Conservation (phyloP, 106 monocot genomes). For the Acorus gramineus region DNA sequence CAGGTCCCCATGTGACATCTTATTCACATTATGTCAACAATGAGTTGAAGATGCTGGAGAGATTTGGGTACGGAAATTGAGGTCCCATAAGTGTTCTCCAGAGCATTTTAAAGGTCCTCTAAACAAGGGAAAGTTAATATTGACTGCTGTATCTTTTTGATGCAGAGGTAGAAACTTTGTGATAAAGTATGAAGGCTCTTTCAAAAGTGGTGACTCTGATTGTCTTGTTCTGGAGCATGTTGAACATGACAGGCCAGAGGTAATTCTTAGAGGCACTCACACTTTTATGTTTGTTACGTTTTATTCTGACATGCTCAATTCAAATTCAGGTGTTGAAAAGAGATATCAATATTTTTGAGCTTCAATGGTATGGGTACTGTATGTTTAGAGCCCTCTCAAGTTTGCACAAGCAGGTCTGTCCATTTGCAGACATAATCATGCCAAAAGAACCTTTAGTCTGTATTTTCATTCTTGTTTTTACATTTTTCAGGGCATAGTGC, state of each 20-base stretch:
- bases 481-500: constrained; percentile 58
- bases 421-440: too few species aligned
- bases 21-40: constrained; percentile 75
- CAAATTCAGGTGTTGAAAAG: constrained; percentile 53
- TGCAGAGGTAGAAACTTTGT: constrained; percentile 76
- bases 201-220: constrained; percentile 51
- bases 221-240: constrained; percentile 95
- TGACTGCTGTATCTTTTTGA: constrained; percentile 3
- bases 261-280: constrained; percentile 7
- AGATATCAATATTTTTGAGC: constrained; percentile 62
- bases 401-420: constrained; percentile 81
- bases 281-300: not conserved
- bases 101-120: not conserved
- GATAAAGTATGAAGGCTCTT: constrained; percentile 79
- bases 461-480: constrained; percentile 1
- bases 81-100: not conserved
- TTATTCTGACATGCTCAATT: not conserved
- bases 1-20: constrained; percentile 86
- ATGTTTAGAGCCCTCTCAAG: constrained; percentile 86
- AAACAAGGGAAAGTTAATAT: not conserved
- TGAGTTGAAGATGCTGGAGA: constrained; percentile 89
- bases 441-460: too few species aligned
- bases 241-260: constrained; percentile 97
- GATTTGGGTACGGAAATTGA: constrained; percentile 63
- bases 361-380: constrained; percentile 89